Percentiles rank a stretch among this genome's conserved stretches.
phyloP scores from a whole-genome alignment of 1,284 basidiomycete genomes.

The Pseudomicrostroma phylloplanum region DNA sequence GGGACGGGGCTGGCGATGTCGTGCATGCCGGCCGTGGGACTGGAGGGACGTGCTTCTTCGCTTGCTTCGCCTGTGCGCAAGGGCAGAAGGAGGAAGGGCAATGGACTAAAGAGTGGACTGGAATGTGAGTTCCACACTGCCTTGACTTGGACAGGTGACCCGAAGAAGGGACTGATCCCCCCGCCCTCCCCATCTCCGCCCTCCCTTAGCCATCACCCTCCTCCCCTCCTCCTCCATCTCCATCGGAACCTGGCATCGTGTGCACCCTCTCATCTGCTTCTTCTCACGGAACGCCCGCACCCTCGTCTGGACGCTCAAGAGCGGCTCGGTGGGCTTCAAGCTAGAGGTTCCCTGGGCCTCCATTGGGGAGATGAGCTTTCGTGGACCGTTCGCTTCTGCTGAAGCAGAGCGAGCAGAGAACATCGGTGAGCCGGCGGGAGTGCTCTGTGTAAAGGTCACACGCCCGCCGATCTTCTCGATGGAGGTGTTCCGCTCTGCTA shows the following conservation, averaged over 20 bases:
- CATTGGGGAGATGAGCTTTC: constrained; percentile 17
- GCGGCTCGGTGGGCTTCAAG: constrained; percentile 42
- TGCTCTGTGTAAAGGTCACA: constrained; percentile 29
- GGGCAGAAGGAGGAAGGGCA: background rate
- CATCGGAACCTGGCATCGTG: constrained; percentile 38
- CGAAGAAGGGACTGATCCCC: background rate
- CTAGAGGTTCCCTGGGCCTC: constrained; percentile 35
- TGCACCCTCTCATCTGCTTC: constrained; percentile 38
- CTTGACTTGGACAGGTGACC: background rate
- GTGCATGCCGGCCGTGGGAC: too few relatives aligned
- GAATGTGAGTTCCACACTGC: background rate
- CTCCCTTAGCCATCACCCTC: constrained; percentile 20
- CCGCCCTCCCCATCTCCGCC: background rate
- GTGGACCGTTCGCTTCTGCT: constrained; percentile 9
- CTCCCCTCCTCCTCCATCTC: constrained; percentile 30
- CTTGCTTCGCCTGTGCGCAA: too few relatives aligned
- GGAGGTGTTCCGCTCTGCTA: constrained; percentile 34
- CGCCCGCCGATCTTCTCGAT: constrained; percentile 41
- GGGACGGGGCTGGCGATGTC: too few relatives aligned
- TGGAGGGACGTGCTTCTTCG: too few relatives aligned
- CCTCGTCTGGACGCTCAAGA: constrained; percentile 34
- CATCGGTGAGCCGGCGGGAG: constrained; percentile 24
- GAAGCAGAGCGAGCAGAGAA: constrained; percentile 31
- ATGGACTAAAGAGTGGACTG: constrained; percentile 6
- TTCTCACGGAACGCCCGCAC: constrained; percentile 32